Percentiles rank a stretch among this genome's conserved stretches.
Conservation (phyloP, 345 rosid genomes). For the Dovyalis caffra region DNA sequence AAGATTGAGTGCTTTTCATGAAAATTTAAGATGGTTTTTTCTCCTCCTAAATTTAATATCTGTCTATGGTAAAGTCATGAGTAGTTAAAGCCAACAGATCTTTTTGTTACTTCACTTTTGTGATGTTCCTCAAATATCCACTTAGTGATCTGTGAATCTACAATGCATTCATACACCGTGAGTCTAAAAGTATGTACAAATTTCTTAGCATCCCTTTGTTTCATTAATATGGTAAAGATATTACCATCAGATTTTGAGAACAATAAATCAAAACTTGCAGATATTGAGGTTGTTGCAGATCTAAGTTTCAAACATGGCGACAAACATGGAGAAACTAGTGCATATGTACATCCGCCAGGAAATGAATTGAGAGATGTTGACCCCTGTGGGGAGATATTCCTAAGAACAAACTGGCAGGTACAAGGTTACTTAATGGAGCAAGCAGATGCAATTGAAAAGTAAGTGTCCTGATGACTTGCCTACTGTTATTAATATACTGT, state of each 20-base stretch:
- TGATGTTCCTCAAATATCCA: background rate
- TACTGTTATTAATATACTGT: background rate
- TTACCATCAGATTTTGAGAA: background rate
- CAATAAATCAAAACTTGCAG: conserved; percentile 46
- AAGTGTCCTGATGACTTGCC: conserved; percentile 9
- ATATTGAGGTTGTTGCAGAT: conserved; percentile 46
- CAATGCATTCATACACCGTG: background rate
- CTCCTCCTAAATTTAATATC: background rate
- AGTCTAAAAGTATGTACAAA: too few relatives aligned
- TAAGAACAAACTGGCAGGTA: conserved; percentile 76
- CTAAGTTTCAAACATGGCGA: conserved; percentile 41
- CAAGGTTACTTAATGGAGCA: conserved; percentile 87
- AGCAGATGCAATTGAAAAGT: conserved; percentile 89
- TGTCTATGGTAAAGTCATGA: background rate
- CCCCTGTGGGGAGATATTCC: conserved; percentile 48
- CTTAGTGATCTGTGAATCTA: background rate
- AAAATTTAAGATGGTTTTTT: too few relatives aligned
- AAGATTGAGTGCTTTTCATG: background rate
- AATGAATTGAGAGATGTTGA: conserved; percentile 37
- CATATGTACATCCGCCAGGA: conserved; percentile 34
- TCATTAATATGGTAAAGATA: conserved; percentile 1
- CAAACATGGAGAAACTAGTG: conserved; percentile 43
- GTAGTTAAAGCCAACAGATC: background rate
- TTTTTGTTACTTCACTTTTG: background rate
- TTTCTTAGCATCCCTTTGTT: background rate